These are phyloP conservation scores for Penicillium sp. DNA, from an alignment of 2,329 filamentous ascomycete genomes.

Conservation along the genomic window DNA sequence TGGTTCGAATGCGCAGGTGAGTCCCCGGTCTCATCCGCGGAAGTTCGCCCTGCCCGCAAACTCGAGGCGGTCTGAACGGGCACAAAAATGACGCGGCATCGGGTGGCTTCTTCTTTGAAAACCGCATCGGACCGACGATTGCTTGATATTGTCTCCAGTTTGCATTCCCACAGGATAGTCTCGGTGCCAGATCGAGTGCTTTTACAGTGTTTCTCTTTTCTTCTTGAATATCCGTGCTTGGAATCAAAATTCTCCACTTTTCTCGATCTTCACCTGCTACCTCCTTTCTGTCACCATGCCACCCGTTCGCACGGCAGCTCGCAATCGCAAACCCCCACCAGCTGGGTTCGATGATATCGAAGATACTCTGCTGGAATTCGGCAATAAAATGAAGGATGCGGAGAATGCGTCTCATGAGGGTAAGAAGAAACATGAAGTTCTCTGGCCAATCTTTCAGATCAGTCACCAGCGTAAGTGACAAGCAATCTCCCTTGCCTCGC, in stretches of 20 bases:
- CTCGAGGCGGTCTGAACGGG: conserved; percentile 22
- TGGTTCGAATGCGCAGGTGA: too few species aligned
- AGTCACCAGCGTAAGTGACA: conserved; percentile 71
- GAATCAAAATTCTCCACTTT: too few species aligned
- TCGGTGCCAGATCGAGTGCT: too few species aligned
- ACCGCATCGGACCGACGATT: too few species aligned
- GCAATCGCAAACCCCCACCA: conserved; percentile 58
- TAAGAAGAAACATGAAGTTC: conserved; percentile 82
- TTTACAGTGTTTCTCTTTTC: too few species aligned
- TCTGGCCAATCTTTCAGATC: conserved; percentile 98
- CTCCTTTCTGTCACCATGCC: conserved; percentile 45
- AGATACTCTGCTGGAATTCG: conserved; percentile 61
- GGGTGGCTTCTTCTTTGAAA: background rate
- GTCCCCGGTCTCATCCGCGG: conserved; percentile 1
- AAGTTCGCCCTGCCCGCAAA: conserved; percentile 10
- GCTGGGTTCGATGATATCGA: conserved; percentile 64
- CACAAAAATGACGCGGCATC: conserved; percentile 23
- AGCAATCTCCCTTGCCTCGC: background rate
- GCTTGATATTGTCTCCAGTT: too few species aligned
- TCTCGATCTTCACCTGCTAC: too few species aligned
- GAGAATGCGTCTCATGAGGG: conserved; percentile 76
- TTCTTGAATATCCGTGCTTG: too few species aligned
- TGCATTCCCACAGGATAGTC: too few species aligned
- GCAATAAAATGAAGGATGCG: conserved; percentile 68
- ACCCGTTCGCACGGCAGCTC: conserved; percentile 52